Base-by-base conservation (phyloP, 176 grass and related monocot genomes). In the Raddia guianensis region DNA sequence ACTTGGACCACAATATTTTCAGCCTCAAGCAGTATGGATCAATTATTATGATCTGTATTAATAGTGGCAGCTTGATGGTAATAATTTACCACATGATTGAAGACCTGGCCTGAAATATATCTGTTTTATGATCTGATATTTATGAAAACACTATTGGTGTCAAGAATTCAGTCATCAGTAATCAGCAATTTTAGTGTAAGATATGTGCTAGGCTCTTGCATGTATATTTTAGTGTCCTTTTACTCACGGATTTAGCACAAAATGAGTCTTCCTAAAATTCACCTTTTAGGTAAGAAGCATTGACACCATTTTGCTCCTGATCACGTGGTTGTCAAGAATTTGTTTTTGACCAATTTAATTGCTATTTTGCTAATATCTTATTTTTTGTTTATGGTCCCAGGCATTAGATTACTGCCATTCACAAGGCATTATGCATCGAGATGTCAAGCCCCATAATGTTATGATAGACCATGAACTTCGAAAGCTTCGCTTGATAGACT, bases 381-480 rank as follows among this genome's bases (percentile, higher is more conserved):
- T 54, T 54, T 73, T 80, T 50, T 85, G 33, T 81, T 48, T 50
- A 68, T 87, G 70, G 44, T 13, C 75, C 0, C 71, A 97, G 94
- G 91, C 94, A 65, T 79, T 97, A 58, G 94, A 97, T 86, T 90
- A 94, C 62, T 94, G 94, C 77, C 94, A 97, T 84, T 97, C 91
- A 47, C 87, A 94, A 82, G 94, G 94, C 68, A 94, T 97, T 74
- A 97, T 97, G 91, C 94, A 97, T 89, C 90, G 94, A 83, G 94
- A 97, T 92, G 94, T 97, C 49, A 94, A 97, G 58, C 94, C 94
- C 35, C 94, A 97, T 68, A 97, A 97, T 88, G 91, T 97, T 72
- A 97, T 97, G 94, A 97, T 97, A 46, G 94, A 97, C 70, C 94
- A 97, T 53, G 90, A 97, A 37, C 88, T 97, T 62, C 91, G 87